These are phyloP conservation scores for Mallotus japonicus DNA, from an alignment of 441 rosid genomes.

Conservation along the genomic window DNA sequence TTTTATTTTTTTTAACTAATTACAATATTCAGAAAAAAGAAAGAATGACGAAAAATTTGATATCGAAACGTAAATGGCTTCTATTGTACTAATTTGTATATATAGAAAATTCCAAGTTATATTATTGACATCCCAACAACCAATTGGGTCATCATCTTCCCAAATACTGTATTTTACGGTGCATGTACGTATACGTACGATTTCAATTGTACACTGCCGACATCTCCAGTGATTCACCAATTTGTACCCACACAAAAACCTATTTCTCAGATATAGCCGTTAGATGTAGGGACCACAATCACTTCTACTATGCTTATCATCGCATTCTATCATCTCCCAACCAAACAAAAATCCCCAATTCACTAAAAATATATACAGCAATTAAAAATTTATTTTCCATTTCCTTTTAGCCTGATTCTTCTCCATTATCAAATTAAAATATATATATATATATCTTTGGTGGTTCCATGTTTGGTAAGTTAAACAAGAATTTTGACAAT, in stretches of 20 bases:
- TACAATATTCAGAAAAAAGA: no score
- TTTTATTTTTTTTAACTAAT: no score
- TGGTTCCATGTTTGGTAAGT: background rate
- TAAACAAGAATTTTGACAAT: background rate
- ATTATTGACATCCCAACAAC: background rate
- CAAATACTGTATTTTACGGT: no score
- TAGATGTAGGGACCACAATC: conserved; percentile 21
- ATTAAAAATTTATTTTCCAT: no score
- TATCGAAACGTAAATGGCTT: no score
- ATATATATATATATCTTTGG: no score
- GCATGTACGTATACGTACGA: no score
- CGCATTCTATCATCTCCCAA: conserved; percentile 19
- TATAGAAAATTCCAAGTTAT: background rate
- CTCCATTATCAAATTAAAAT: no score
- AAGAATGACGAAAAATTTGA: no score
- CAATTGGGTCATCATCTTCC: background rate
- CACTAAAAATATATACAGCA: background rate
- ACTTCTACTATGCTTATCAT: background rate
- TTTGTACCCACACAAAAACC: background rate
- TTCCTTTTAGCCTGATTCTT: no score
- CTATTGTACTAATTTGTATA: no score
- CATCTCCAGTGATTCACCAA: conserved; percentile 17
- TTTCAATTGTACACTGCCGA: conserved; percentile 25
- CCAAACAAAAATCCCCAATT: conserved; percentile 1
- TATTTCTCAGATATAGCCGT: conserved; percentile 24